A percentile compares a stretch with the other conserved stretches of the same genome.
Evolutionary conservation across 768 basidiomycete genomes (phyloP).

Genomic region (Tylopilus plumbeoviolaceoides): DNA sequence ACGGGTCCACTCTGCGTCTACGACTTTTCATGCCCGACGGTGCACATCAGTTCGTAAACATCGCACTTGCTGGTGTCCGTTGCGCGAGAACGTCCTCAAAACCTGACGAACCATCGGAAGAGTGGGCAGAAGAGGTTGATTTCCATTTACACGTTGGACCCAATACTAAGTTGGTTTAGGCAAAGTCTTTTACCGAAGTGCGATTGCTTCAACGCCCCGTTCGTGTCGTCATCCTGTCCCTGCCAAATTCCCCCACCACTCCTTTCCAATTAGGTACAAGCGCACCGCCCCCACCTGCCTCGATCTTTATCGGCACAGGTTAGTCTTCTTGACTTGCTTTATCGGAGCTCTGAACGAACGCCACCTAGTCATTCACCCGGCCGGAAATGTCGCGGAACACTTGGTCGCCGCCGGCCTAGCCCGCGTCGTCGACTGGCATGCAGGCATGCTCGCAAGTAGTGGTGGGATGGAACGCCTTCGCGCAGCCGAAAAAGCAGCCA

Average conservation of each 20-base stretch:
- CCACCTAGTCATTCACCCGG: constrained; percentile 73
- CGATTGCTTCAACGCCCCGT: constrained; percentile 78
- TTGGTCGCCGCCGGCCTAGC: constrained; percentile 83
- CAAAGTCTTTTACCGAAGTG: constrained; percentile 90
- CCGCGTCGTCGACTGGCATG: constrained; percentile 95
- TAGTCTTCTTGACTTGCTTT: constrained; percentile 19
- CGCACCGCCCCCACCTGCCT: constrained; percentile 60
- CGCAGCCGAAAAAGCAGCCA: constrained; percentile 75
- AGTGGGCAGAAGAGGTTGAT: constrained; percentile 84
- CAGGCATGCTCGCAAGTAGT: constrained; percentile 81
- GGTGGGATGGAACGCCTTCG: constrained; percentile 89
- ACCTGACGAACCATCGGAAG: constrained; percentile 75
- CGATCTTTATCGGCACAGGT: constrained; percentile 88
- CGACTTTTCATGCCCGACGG: constrained; percentile 85
- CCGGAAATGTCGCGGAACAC: constrained; percentile 91
- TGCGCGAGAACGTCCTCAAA: constrained; percentile 66
- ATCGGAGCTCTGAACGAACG: background rate
- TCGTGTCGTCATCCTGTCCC: constrained; percentile 71
- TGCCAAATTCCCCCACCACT: constrained; percentile 73
- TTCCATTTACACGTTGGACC: background rate
- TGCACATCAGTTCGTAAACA: constrained; percentile 86
- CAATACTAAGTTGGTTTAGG: constrained; percentile 42
- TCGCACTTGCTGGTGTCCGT: constrained; percentile 79
- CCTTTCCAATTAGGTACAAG: constrained; percentile 68
- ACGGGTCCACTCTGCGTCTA: constrained; percentile 86